Base-by-base conservation (phyloP, 345 rosid species). In the Iberis pinnata region DNA sequence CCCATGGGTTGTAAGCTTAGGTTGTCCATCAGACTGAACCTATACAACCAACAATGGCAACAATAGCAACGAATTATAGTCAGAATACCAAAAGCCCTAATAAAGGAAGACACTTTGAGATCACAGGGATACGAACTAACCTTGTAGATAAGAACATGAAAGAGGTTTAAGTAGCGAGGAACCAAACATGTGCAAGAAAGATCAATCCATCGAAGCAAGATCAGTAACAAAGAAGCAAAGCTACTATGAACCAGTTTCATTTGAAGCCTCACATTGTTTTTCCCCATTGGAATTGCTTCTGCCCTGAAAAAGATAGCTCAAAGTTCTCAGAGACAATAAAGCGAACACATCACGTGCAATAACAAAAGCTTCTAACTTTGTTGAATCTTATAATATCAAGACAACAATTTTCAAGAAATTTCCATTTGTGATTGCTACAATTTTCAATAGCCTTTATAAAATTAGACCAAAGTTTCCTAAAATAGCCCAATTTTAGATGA, bases 231-330 rank as follows among this genome's bases (percentile, higher is more conserved):
- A 0, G 98, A 90, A 57, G 95, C 86, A 76, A 83, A 81, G 61
- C 76, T 84, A 73, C 79, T 80, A 68, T 81, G 83, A 56, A 81
- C 85, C 65, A 92, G 67, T 69, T 88, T 88, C 99, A 92, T 85
- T 73, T 83, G 94, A 62, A 92, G 76, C 11, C 69, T 72, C 5
- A 74, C 77, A 48, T 90, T 88, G 44, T 78, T 72, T 68, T 88
- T 88, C 38, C 79, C 86, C 73, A 75, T 75, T 26, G 99, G 99
- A 69, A 92, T 85, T 49, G 84, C 78, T 56, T 88, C 82, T 45
- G 98, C 95, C 78, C 99, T 92, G 62, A 26, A 53, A 13, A 53
- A 44, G 13, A 62, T 20, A 59, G 20, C 61, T 53, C 44, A 39
- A 60, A 64, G n/a, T 45, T 66, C 22, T 52, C 35, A 58, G 0